These are phyloP conservation scores for Aschersonia sp. DNA, from an alignment of 2,329 filamentous ascomycete species.

Conservation along the genomic window DNA sequence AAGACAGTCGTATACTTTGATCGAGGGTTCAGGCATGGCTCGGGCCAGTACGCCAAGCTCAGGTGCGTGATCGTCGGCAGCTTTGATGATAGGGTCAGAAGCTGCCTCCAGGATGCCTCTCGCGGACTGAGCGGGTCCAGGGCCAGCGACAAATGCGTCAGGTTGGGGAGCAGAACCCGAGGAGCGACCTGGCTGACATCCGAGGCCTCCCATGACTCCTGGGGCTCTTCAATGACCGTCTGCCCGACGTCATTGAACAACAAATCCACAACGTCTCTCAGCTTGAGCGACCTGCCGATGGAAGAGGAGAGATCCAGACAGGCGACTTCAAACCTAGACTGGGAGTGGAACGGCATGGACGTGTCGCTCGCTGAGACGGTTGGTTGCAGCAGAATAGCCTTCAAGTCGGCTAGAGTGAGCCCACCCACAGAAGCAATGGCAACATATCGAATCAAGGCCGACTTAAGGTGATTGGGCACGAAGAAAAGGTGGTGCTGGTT, in stretches of 20 bases:
- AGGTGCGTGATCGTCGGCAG: constrained; percentile 43
- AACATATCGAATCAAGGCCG: constrained; percentile 35
- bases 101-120: constrained; percentile 41
- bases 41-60: constrained; percentile 47
- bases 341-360: constrained; percentile 10
- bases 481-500: constrained; percentile 42
- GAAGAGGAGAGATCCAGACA: constrained; percentile 40
- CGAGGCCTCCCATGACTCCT: constrained; percentile 40
- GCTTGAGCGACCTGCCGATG: constrained; percentile 31
- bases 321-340: constrained; percentile 22
- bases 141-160: constrained; percentile 47
- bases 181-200: constrained; percentile 17
- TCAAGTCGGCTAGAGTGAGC: constrained; percentile 34
- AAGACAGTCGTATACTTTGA: constrained; percentile 32
- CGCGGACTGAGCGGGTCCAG: constrained; percentile 19
- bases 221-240: constrained; percentile 13
- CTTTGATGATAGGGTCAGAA: constrained; percentile 37
- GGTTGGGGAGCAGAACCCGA: constrained; percentile 33
- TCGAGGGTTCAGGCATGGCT: constrained; percentile 41
- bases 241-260: constrained; percentile 25
- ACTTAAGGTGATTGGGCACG: constrained; percentile 37
- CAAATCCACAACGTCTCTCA: constrained; percentile 37
- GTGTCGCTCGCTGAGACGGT: constrained; percentile 8
- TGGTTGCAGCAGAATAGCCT: constrained; percentile 25
- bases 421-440: constrained; percentile 29